Base-by-base conservation (phyloP, 768 basidiomycete species). In the Pisolithus orientalis region DNA sequence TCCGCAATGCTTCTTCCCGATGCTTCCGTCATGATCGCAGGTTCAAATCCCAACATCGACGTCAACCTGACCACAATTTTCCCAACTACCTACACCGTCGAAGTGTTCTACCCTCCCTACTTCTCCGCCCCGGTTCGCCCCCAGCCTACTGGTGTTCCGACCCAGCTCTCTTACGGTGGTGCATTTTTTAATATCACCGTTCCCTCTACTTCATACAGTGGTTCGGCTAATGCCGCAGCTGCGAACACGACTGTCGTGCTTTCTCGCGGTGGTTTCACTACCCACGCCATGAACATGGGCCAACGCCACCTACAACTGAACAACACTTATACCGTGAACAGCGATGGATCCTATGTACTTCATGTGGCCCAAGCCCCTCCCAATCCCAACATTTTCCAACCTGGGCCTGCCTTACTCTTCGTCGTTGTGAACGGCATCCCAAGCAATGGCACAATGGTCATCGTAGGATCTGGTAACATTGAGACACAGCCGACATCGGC, bases 21-120 rank as follows among this genome's bases (percentile, higher is more conserved):
- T 53, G 90, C 81, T 1, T 89, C 88, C 2, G 84, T 98, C 39
- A 68, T 96, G 48, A 79, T 95, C 57, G 91, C 90, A 31, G 95
- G 95, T 4, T 92, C 90, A 29, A 97, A 97, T 71, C 94, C 94
- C 1, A 94, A 94, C 62, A 75, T 87, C 32, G 94, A 97, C 60
- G 85, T 87, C 55, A 84, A 86, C 60, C 54, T 72, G 31, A 67
- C 72, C 17, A 77, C 79, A 11, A 39, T 75, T 32, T 92, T 75
- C 74, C 84, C 86, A 1, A 92, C 92, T 1, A 81, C 84, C 25
- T 94, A 94, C 62, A 73, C 80, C 34, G 84, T 86, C 2, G 93
- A 95, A 65, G 78, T 85, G 38, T 99, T 94, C 75, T 97, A 94
- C 72, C 95, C 95, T 0, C 77, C 83, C 11, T 99, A 95, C 72